Conservation (phyloP, 257 asterid species). For the Rhazya stricta region DNA sequence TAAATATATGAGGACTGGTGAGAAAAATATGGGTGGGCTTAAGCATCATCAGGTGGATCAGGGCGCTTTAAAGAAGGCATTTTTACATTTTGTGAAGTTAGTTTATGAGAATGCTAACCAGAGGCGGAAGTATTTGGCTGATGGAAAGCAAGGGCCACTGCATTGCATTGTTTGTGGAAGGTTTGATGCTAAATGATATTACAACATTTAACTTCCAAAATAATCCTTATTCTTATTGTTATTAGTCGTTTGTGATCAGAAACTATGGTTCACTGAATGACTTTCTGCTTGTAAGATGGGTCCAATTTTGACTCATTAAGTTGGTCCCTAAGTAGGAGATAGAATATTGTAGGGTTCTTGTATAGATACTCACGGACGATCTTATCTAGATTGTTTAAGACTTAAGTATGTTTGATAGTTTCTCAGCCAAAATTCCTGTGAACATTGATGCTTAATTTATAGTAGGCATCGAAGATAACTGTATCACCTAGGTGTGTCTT, state of each 20-base stretch:
- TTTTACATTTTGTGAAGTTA: constrained; percentile 63
- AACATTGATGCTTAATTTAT: neutral
- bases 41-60: constrained; percentile 66
- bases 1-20: constrained; percentile 47
- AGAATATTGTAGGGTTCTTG: neutral
- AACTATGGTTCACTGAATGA: neutral
- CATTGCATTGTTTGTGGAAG: constrained; percentile 71
- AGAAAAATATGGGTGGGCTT: constrained; percentile 35
- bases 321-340: neutral
- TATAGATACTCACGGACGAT: neutral
- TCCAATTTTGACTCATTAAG: neutral
- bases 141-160: constrained; percentile 71
- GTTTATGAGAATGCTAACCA: constrained; percentile 53
- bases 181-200: constrained; percentile 42
- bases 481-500: neutral
- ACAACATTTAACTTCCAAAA: constrained; percentile 1
- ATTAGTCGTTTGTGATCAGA: neutral
- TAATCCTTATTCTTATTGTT: constrained; percentile 5
- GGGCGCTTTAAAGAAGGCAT: constrained; percentile 49
- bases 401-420: neutral
- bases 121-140: constrained; percentile 59
- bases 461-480: neutral
- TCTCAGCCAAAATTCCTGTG: neutral
- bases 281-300: neutral
- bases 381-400: no score